These are phyloP conservation scores for Pezicula radicicola DNA, from an alignment of 2,329 filamentous ascomycete species.

Conservation along the genomic window DNA sequence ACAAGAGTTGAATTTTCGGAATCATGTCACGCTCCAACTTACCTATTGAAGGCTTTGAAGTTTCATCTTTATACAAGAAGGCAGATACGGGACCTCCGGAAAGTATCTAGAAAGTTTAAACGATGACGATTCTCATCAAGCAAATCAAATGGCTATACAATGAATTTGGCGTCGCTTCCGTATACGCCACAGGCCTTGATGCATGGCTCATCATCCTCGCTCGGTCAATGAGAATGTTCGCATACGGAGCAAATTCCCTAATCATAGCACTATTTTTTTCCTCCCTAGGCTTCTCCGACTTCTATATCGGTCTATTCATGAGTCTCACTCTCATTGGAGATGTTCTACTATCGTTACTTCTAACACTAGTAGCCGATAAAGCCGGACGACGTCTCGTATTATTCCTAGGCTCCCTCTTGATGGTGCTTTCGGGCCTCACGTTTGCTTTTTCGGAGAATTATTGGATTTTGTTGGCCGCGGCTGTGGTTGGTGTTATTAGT, in stretches of 20 bases:
- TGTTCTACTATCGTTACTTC: conserved; percentile 51
- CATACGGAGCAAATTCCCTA: conserved; percentile 55
- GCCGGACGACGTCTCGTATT: conserved; percentile 51
- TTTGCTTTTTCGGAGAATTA: conserved; percentile 51
- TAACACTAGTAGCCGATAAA: conserved; percentile 56
- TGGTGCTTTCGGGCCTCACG: conserved; percentile 50
- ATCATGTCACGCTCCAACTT: too few relatives aligned
- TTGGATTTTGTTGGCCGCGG: conserved; percentile 54
- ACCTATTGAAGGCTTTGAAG: too few relatives aligned
- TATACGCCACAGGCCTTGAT: conserved; percentile 42
- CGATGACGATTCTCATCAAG: background rate
- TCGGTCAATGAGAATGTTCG: conserved; percentile 57
- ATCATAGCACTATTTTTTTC: conserved; percentile 55
- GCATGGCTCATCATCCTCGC: conserved; percentile 54
- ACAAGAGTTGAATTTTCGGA: too few relatives aligned
- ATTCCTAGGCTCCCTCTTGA: conserved; percentile 48
- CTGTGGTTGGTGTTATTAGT: conserved; percentile 58
- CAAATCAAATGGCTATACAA: conserved; percentile 20
- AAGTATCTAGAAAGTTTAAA: background rate
- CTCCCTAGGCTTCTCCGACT: conserved; percentile 45
- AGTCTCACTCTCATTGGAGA: conserved; percentile 59
- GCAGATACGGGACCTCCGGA: too few relatives aligned
- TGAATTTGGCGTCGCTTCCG: conserved; percentile 41
- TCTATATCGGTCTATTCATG: conserved; percentile 61
- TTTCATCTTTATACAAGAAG: too few relatives aligned